Base-by-base conservation (phyloP, 768 basidiomycete species). In the Amanita exitialis region DNA sequence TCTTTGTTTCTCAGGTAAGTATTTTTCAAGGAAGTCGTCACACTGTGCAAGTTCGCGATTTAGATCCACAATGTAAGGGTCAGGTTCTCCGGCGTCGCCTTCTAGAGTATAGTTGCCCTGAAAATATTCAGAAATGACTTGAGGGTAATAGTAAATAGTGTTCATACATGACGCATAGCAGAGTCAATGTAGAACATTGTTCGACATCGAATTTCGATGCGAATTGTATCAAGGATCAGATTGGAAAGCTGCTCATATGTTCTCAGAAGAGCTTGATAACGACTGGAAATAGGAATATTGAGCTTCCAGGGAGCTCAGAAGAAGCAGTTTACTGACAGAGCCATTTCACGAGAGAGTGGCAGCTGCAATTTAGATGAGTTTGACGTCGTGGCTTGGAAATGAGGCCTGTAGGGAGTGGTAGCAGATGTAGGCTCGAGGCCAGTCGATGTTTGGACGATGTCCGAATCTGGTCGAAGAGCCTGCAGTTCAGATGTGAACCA, bases 191-290 rank as follows among this genome's bases (percentile, higher is more conserved):
- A 86, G 61, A 86, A 83, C 28, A 90, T 82, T 2, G 80, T 78
- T 42, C 91, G 79, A 61, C 92, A 91, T 4, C 95, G 80, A 47
- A 96, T 68, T 61, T 97, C 95, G 48, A 90, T 79, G 32, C 93
- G 80, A 27, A 97, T 80, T 4, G 88, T 92, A 62, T 87, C 85
- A 37, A 97, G 70, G 44, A 96, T 83, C 52, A 94, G 77, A 59
- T 87, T 83, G 7, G 89, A 84, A 6, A 98, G 74, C 57, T 95
- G 92, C 35, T 87, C 83, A 59, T 92, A 97, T 2, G 93, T 95
- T 67, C 86, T 83, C 37, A 94, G 71, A 41, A 98, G 72, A 0
- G 92, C 89, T 62, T 94, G 86, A 67, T 92, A 96, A 27, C 92
- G 91, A 54, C 95, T 95, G 56, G 3, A 54, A 38, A 20, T 23